These are phyloP conservation scores for Malus hybrid DNA, from an alignment of 331 rosid species.

Conservation along the genomic window DNA sequence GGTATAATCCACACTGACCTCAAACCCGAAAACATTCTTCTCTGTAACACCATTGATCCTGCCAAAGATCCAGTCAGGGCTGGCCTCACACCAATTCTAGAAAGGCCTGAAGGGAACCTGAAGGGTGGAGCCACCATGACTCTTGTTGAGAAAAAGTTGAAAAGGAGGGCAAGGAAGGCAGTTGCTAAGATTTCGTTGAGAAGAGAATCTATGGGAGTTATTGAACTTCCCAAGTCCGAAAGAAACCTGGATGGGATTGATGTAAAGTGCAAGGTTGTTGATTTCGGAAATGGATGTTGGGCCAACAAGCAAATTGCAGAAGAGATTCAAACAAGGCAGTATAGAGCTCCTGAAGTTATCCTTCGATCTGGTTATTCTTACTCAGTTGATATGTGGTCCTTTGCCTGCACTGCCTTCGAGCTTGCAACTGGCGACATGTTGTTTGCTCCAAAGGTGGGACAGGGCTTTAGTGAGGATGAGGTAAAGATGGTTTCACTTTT, in stretches of 20 bases:
- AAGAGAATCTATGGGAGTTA: slow-evolving; percentile 70
- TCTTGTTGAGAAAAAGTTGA: slow-evolving; percentile 74
- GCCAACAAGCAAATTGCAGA: slow-evolving; percentile 57
- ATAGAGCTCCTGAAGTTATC: slow-evolving; percentile 95
- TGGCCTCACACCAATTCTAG: slow-evolving; percentile 58
- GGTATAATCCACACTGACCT: slow-evolving; percentile 87
- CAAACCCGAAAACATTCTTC: slow-evolving; percentile 94
- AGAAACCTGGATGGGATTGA: slow-evolving; percentile 66
- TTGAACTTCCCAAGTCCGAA: slow-evolving; percentile 32
- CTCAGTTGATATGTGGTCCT: slow-evolving; percentile 95
- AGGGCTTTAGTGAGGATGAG: slow-evolving; percentile 92
- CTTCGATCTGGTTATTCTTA: slow-evolving; percentile 74
- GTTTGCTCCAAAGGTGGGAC: slow-evolving; percentile 79
- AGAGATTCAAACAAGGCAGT: slow-evolving; percentile 97
- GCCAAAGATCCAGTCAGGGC: slow-evolving; percentile 80
- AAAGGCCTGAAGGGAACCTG: slow-evolving; percentile 69
- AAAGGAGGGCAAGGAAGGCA: slow-evolving; percentile 77
- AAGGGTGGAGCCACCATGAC: slow-evolving; percentile 61
- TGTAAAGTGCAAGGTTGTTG: slow-evolving; percentile 89
- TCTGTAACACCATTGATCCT: slow-evolving; percentile 69
- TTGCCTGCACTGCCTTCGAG: slow-evolving; percentile 90
- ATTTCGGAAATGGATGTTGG: slow-evolving; percentile 97
- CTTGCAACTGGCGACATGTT: slow-evolving; percentile 98
- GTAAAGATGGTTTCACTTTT: slow-evolving; percentile 40
- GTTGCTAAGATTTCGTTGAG: slow-evolving; percentile 84